Evolutionary conservation across 1,284 basidiomycete genomes (phyloP).

Genomic region (Naganishia albida): DNA sequence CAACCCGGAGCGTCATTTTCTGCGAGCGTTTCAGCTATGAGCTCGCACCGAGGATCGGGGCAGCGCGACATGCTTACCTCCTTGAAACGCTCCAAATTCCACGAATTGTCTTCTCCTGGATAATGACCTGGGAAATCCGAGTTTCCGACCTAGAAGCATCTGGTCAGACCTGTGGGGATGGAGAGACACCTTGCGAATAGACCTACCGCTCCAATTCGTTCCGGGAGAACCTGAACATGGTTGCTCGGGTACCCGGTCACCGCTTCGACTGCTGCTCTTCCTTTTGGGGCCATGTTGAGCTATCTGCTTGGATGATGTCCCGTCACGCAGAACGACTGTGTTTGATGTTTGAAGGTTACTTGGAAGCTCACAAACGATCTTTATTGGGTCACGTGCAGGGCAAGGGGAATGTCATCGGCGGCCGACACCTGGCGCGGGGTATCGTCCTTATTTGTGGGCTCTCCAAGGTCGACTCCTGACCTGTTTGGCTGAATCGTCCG

Average conservation of each 20-base stretch:
- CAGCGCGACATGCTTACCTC: constrained; percentile 59
- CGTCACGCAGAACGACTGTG: background rate
- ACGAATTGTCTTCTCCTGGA: constrained; percentile 77
- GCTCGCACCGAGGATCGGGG: background rate
- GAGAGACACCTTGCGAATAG: constrained; percentile 13
- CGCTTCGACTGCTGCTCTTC: background rate
- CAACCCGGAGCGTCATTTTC: constrained; percentile 72
- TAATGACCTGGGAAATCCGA: constrained; percentile 86
- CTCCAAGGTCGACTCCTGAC: no score
- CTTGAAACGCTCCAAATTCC: constrained; percentile 74
- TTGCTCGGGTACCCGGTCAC: constrained; percentile 47
- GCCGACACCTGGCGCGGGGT: background rate
- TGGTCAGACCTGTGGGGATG: constrained; percentile 46
- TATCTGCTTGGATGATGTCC: background rate
- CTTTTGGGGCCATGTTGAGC: background rate
- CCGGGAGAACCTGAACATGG: constrained; percentile 66
- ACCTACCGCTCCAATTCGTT: constrained; percentile 64
- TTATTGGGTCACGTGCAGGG: no score
- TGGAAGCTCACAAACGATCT: background rate
- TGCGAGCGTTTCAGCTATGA: constrained; percentile 53
- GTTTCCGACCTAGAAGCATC: constrained; percentile 62
- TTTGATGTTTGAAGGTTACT: background rate
- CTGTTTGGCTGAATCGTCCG: no score
- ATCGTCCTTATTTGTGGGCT: no score
- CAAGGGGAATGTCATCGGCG: background rate